A percentile compares a stretch with the other conserved stretches of the same genome.
These are phyloP conservation scores for Penicillium antarcticum DNA, from an alignment of 495 filamentous ascomycete genomes.

Conservation along the genomic window DNA sequence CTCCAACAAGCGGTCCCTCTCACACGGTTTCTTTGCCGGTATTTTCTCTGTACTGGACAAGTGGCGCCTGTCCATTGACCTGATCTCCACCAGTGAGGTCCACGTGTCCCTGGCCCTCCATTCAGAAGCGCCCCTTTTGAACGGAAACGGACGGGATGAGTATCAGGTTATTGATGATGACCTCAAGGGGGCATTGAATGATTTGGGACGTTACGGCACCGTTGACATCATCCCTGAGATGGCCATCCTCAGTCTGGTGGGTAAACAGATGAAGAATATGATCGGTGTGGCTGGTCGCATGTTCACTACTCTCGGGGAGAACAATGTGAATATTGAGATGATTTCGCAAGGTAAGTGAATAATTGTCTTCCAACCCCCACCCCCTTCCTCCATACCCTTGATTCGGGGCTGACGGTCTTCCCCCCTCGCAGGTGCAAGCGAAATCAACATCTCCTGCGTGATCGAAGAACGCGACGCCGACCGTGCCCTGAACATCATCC, in stretches of 20 bases:
- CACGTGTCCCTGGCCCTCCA: constrained; percentile 96
- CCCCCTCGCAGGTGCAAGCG: constrained; percentile 70
- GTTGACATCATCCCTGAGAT: constrained; percentile 83
- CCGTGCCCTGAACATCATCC: constrained; percentile 89
- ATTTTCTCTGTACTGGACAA: constrained; percentile 85
- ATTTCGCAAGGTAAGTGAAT: constrained; percentile 79
- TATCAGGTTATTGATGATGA: constrained; percentile 61
- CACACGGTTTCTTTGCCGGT: constrained; percentile 87
- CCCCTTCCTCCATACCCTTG: constrained; percentile 5
- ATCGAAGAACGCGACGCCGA: constrained; percentile 88
- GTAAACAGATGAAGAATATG: constrained; percentile 94
- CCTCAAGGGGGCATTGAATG: constrained; percentile 62
- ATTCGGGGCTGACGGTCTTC: constrained; percentile 16
- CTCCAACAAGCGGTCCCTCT: constrained; percentile 82
- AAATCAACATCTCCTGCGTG: constrained; percentile 98
- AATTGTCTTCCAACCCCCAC: constrained; percentile 1
- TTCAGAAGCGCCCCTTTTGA: constrained; percentile 52
- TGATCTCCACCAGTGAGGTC: constrained; percentile 91
- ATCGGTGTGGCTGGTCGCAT: constrained; percentile 84
- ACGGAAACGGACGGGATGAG: constrained; percentile 56
- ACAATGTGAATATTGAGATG: constrained; percentile 94
- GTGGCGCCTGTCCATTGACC: constrained; percentile 77
- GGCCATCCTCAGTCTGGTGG: constrained; percentile 89
- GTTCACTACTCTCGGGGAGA: constrained; percentile 85
- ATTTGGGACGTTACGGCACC: constrained; percentile 72